Evolutionary conservation across 768 basidiomycete genomes (phyloP), one percentile per base, ranked within the genome.

Genomic region (Suillus cothurnatus): DNA sequence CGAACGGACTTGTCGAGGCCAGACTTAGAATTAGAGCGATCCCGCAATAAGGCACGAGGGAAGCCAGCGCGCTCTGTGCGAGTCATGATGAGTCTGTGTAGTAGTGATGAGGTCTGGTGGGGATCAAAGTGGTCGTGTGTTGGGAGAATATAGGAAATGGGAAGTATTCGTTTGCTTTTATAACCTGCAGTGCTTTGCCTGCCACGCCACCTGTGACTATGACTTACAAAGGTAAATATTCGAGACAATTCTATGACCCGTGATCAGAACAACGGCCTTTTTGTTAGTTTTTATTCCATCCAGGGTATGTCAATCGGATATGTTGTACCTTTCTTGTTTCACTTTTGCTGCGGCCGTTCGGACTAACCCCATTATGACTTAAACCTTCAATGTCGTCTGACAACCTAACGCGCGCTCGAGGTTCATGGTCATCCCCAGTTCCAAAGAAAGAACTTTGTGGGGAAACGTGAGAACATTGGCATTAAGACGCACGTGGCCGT

Each of bases 11-110:
- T 84, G 82, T 89, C 87, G 64, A 89, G 82, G 61, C 93, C 94
- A 47, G 88, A 85, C 79, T 88, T 91, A 73, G 88, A 87, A 80
- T 89, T 86, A 19, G 91, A 91, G 72, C 92, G 90, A 79, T 94
- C 92, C 80, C 86, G 89, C 67, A 84, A 67, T 71, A 92, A 78
- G 55, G 92, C 93, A 66, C 88, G 86, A 60, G 89, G 91, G 74
- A 84, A 89, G 52, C 84, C 73, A 64, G 92, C 82, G 71, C 92
- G 91, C 69, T 83, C 88, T 61, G 92, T 94, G 72, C 92, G 91
- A 65, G 92, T 93, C 92, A 94, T 94, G 32, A 55, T 55, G 53
- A 32, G 31, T 1, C 6, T 74, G 49, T 81, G 70, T 55, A 57
- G 23, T 61, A 53, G 34, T 61, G 64, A 23, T 52, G 71, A 38